phyloP scores from a whole-genome alignment of 495 filamentous ascomycete species.

The Neurospora sp. region DNA sequence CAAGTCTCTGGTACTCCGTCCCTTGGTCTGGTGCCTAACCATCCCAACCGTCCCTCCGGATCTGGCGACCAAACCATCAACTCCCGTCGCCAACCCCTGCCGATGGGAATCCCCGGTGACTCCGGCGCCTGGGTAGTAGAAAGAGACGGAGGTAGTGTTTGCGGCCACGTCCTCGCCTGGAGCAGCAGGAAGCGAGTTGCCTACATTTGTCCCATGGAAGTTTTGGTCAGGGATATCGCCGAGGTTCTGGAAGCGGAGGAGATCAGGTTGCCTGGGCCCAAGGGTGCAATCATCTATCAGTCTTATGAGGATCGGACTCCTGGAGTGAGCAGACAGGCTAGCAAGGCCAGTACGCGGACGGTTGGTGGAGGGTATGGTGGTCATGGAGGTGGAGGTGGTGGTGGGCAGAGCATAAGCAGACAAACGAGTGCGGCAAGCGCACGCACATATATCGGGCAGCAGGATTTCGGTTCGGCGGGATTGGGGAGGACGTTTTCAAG shows the following conservation, averaged over 20 bases:
- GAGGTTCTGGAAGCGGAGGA: slow-evolving; percentile 52
- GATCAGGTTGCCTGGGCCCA: slow-evolving; percentile 42
- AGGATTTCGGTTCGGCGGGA: background rate
- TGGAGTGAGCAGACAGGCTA: background rate
- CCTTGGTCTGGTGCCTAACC: background rate
- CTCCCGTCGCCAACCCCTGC: slow-evolving; percentile 7
- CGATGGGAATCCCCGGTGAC: slow-evolving; percentile 69
- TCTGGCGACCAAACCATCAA: background rate
- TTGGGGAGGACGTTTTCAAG: background rate
- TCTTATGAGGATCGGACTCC: background rate
- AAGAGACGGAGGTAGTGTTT: slow-evolving; percentile 65
- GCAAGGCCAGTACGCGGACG: background rate
- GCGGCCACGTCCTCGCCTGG: slow-evolving; percentile 85
- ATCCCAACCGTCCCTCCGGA: slow-evolving; percentile 33
- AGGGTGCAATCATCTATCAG: slow-evolving; percentile 9
- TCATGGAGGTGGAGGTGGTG: background rate
- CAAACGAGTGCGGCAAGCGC: background rate
- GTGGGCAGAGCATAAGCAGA: background rate
- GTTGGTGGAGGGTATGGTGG: background rate
- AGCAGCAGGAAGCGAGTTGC: slow-evolving; percentile 62
- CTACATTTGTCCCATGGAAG: slow-evolving; percentile 92
- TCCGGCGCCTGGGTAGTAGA: slow-evolving; percentile 91
- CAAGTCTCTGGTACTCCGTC: slow-evolving; percentile 41
- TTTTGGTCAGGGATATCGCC: slow-evolving; percentile 75
- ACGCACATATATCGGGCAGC: background rate